Conservation (phyloP, 306 rosid species). For the Pachyrhizus erosus region DNA sequence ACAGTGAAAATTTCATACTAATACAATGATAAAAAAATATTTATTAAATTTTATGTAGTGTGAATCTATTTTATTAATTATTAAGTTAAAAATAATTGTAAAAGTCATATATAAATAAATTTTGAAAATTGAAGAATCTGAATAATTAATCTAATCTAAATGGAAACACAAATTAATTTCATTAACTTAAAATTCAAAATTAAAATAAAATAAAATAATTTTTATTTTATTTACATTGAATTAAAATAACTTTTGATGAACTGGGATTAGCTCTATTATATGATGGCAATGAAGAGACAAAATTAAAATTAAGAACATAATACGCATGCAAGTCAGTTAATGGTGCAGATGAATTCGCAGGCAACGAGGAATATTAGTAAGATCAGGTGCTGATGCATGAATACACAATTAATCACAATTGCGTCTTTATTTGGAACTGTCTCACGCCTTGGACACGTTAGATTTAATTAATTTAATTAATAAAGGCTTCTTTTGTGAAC, state of each 20-base stretch:
- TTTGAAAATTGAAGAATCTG: not conserved
- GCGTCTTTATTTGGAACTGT: conserved; percentile 22
- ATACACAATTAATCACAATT: not conserved
- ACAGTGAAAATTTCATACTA: no score
- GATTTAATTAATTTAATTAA: not conserved
- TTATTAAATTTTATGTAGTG: no score
- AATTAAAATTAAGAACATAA: not conserved
- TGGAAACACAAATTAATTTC: not conserved
- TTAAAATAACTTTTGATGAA: not conserved
- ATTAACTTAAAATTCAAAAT: not conserved
- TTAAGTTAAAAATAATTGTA: not conserved
- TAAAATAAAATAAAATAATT: not conserved
- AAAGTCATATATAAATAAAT: not conserved
- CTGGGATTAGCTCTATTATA: not conserved
- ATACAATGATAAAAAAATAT: no score
- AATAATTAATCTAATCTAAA: not conserved
- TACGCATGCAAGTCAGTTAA: not conserved
- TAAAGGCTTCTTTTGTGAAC: not conserved
- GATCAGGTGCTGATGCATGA: conserved; percentile 21
- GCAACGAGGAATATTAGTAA: not conserved
- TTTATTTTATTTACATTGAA: not conserved
- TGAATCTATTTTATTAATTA: no score
- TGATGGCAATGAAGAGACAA: not conserved
- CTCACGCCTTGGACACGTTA: not conserved
- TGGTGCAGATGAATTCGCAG: not conserved